Evolutionary conservation across 2,329 filamentous ascomycete species (phyloP).

Genomic region (Penicillium aurantiogriseum): DNA sequence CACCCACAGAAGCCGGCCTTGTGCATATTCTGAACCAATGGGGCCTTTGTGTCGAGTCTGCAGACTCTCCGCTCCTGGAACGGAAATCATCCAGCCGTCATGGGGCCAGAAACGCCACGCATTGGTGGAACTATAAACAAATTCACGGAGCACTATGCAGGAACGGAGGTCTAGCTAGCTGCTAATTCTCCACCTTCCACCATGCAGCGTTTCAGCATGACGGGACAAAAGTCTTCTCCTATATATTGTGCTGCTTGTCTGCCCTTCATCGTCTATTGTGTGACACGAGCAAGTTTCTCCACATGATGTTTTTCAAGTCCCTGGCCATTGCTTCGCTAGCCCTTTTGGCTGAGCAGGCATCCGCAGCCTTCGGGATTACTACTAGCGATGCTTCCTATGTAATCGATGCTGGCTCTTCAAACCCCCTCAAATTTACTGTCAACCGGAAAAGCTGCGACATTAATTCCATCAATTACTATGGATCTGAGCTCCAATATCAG

Average conservation of each 20-base stretch:
- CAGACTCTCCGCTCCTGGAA: neutral
- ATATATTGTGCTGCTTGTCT: neutral
- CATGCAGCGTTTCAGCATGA: constrained; percentile 8
- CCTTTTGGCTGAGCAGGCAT: constrained; percentile 22
- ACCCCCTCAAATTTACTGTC: constrained; percentile 53
- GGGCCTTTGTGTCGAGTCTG: neutral
- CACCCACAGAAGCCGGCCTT: neutral
- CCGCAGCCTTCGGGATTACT: constrained; percentile 32
- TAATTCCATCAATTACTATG: constrained; percentile 61
- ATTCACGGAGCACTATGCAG: constrained; percentile 2
- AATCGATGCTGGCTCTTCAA: constrained; percentile 51
- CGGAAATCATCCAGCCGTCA: neutral
- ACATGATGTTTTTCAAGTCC: constrained; percentile 21
- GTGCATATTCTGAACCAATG: neutral
- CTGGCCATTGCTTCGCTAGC: constrained; percentile 19
- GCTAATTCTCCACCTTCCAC: constrained; percentile 15
- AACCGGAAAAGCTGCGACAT: constrained; percentile 60
- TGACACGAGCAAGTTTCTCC: neutral
- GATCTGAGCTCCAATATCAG: constrained; percentile 58
- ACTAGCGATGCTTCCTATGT: constrained; percentile 35
- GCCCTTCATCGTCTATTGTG: neutral
- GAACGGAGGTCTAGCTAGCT: neutral
- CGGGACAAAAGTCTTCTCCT: neutral
- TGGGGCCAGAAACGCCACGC: neutral
- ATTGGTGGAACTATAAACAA: constrained; percentile 18